Base-by-base conservation (phyloP, 208 protist species). In the Vickermania spadyakhi region DNA sequence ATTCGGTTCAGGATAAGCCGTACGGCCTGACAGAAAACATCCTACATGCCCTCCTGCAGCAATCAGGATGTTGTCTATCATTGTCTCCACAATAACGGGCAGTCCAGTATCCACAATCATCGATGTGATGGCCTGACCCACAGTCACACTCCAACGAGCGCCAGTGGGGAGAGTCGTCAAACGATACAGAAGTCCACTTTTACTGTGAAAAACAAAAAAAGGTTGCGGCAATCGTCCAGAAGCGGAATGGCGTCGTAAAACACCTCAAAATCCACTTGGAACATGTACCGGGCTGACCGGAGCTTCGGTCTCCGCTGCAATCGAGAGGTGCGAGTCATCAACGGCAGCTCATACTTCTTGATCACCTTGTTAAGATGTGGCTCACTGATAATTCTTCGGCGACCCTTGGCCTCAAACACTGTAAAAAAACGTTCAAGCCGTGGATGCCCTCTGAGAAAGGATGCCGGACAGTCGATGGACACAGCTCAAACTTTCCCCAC, bases 11-110 rank as follows among this genome's bases (percentile, higher is more conserved):
- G 29, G n/a, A 66, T 55, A 1, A 4, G 18, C 0, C 63, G 31
- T 28, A 71, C 64, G 2, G 70, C 29, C 2, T 55, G 21, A 23
- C 65, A 13, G 28, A 75, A 75, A 31, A 23, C 53, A 1, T 14
- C 53, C 42, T 75, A 63, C 52, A 71, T 56, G 21, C 70, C 70
- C 41, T 70, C 58, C 31, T 0, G 70, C 70, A 1, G 70, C 50
- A n/a, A 75, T 58, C 54, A 70, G 45, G 28, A 75, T 64, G 51
- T 75, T 71, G 56, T 71, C 70, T 25, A 75, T 68, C 13, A 67
- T 18, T 31, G 70, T 67, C 28, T 42, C 30, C 3, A 72, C 42
- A 3, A 55, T 67, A 13, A 72, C 61, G 1, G 60, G 50, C 0
- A 61, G 60, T 28, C 60, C 56, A 7, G 60, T 67, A 42, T 72